These are phyloP conservation scores for Tetrapisispora fleetii DNA, from an alignment of 805 yeast species.

Conservation along the genomic window DNA sequence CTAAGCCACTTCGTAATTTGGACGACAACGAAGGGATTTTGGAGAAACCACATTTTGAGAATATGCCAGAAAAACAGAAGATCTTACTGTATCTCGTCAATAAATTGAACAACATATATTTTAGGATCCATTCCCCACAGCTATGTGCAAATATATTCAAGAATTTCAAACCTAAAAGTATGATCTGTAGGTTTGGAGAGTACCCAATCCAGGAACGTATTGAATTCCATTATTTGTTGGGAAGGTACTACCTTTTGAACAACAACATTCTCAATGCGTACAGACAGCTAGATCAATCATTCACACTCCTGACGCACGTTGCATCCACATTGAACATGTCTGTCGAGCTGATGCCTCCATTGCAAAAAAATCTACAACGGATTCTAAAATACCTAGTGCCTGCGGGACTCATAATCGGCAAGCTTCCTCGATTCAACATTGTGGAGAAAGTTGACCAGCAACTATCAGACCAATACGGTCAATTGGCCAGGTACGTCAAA, in stretches of 20 bases:
- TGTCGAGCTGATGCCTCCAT: constrained; percentile 1
- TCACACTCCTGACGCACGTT: constrained; percentile 29
- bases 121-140: constrained; percentile 32
- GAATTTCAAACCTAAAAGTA: constrained; percentile 47
- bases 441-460: constrained; percentile 17
- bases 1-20: constrained; percentile 32
- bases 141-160: constrained; percentile 28
- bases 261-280: constrained; percentile 43
- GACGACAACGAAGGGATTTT: neutral
- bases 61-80: constrained; percentile 32
- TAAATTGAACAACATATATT: constrained; percentile 47
- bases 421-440: constrained; percentile 33
- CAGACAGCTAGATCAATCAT: constrained; percentile 48
- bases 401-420: constrained; percentile 44
- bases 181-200: constrained; percentile 36
- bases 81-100: constrained; percentile 46
- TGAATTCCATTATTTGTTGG: constrained; percentile 46
- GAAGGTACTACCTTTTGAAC: constrained; percentile 46
- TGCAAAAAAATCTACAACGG: constrained; percentile 21
- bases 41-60: constrained; percentile 3
- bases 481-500: constrained; percentile 31
- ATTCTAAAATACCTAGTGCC: constrained; percentile 45
- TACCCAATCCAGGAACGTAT: constrained; percentile 41
- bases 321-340: constrained; percentile 5
- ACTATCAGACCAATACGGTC: constrained; percentile 30